A percentile compares a stretch with the other conserved stretches of the same genome.
Conservation (phyloP, 495 filamentous ascomycete species). For the Platismatia glauca region DNA sequence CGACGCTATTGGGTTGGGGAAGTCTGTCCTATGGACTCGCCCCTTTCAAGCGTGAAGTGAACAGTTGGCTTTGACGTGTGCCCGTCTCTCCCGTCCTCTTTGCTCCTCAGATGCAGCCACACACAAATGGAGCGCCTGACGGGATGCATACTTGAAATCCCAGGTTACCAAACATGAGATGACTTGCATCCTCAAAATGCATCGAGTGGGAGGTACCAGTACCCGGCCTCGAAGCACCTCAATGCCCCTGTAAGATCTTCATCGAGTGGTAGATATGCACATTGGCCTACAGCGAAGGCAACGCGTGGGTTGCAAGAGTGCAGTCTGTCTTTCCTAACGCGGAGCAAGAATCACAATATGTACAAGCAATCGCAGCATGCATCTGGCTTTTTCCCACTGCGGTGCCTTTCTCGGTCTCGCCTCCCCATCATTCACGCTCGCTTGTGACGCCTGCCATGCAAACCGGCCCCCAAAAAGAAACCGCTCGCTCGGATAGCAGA, state of each 20-base stretch:
- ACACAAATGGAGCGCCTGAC: no score
- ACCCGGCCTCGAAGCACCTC: no score
- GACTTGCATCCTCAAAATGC: not conserved
- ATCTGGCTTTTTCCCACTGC: not conserved
- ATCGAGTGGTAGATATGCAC: not conserved
- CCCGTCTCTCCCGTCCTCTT: not conserved
- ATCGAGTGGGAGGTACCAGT: not conserved
- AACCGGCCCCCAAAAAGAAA: not conserved
- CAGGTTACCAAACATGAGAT: no score
- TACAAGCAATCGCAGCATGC: constrained; percentile 1
- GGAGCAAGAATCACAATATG: not conserved
- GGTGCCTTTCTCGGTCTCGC: not conserved
- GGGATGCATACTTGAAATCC: no score
- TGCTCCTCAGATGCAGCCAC: no score
- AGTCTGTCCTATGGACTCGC: no score
- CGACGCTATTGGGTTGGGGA: not conserved
- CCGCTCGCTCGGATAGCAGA: not conserved
- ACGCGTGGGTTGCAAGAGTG: not conserved
- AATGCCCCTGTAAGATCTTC: not conserved
- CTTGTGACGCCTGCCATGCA: not conserved
- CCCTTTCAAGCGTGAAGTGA: no score
- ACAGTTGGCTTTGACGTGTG: no score
- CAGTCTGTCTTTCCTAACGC: not conserved
- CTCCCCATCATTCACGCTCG: not conserved
- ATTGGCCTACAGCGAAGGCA: not conserved